Base-by-base conservation (phyloP, 2,329 filamentous ascomycete species). In the Albifimbria verrucaria region DNA sequence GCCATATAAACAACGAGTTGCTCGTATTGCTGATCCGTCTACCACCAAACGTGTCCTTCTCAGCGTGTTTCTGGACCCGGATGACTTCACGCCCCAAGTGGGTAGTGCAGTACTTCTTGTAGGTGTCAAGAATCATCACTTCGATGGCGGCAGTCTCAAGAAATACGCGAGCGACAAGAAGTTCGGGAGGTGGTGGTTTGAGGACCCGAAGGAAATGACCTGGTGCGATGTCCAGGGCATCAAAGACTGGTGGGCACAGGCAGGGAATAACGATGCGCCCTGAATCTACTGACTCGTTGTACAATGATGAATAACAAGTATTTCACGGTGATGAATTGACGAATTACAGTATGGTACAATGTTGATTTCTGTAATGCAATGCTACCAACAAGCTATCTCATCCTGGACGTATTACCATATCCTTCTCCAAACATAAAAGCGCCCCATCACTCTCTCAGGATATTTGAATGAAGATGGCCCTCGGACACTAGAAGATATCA, bases 111-210 rank as follows among this genome's bases (percentile, higher is more conserved):
- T 83, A 1, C 57, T 84, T 4, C 65, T 84, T 1, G 69, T 78
- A 0, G 80, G 80, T 0, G 79, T 82, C 2, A 84, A 83, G 67
- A 84, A 83, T 26, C 81, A 84, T 48, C 65, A 72, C 2, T 82
- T 79, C 52, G 80, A 83, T 17, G 73, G 72, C 1, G 73, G 73
- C 0, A 73, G 71, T 26, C 54, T 76, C 48, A 76, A 76, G 58
- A 76, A 76, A 59, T 76, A 76, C 47, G 70, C 67, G 15, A 76
- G 73, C 53, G 73, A 76, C 54, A 58, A 57, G 26, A 63, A 62
- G 41, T 58, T 60, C 28, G 62, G 60, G 2, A 62, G 55, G 12
- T 83, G 80, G 80, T 82, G 80, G 80, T 76, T 76, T 48, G 72
- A 78, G 60, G 66, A 79, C 49, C 78, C 78, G 4, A 57, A 56